Evolutionary conservation across 768 basidiomycete genomes (phyloP), one percentile per base, ranked within the genome.

Genomic region (Lentinula guzmanii): DNA sequence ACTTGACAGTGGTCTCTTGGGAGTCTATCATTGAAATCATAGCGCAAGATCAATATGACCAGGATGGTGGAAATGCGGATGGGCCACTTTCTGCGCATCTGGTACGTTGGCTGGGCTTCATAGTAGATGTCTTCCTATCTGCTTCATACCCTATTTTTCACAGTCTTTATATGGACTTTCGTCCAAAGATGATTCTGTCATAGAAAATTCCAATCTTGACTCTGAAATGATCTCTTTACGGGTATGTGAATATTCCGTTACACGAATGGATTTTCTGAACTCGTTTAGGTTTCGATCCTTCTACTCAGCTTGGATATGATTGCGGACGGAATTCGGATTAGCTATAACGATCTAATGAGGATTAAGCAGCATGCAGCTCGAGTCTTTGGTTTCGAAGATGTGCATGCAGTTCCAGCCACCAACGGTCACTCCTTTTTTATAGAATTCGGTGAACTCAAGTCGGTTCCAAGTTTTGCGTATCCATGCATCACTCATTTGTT

Each of bases 221-320:
- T 76, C 79, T 18, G 83, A 87, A 37, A 66, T 82, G 65, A 68
- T 70, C 4, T 69, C 71, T 28, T 69, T 89, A 46, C 78, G 78
- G 62, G 84, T 86, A 61, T 46, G 57, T 48, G 67, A 51, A 48
- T 15, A 56, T 35, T 13, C 33, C 58, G 39, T n/a, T 50, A 28
- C 15, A 46, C 34, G 37, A 43, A 35, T 61, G 31, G 11, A 61
- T 50, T 10, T 63, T 48, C 15, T 50, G 51, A 39, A 31, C 48
- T 50, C 52, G 2, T 33, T 46, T 62, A 90, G 88, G 76, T 78
- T 53, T 82, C 85, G 1, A 67, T 86, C 21, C 63, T 89, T 28
- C 72, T 81, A 13, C 76, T 92, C 15, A 79, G 83, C 62, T 72
- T 91, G 53, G 80, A 83, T 56, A 86, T 90, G 84, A 76, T 91